Evolutionary conservation across 2,329 filamentous ascomycete genomes (phyloP).

Genomic region (Talaromyces sp.): DNA sequence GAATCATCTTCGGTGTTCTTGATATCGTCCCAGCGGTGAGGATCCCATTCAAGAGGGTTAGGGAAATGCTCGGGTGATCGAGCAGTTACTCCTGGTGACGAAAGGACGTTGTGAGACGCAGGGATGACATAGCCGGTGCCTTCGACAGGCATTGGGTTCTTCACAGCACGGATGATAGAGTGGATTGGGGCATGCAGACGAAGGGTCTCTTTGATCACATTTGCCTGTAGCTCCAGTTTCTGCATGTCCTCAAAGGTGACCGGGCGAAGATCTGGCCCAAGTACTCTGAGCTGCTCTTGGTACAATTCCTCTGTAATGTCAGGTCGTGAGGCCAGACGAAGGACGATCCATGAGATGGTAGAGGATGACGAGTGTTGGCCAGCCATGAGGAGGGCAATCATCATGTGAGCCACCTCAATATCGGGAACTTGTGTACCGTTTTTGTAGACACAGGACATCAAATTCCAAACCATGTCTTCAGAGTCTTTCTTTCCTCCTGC

Average conservation of each 20-base stretch:
- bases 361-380: constrained; percentile 77
- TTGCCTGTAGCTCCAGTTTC: constrained; percentile 55
- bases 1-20: constrained; percentile 35
- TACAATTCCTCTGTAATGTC: constrained; percentile 66
- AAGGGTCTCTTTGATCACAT: constrained; percentile 67
- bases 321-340: constrained; percentile 65
- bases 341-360: constrained; percentile 70
- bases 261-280: constrained; percentile 50
- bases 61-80: constrained; percentile 57
- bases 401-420: constrained; percentile 74
- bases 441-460: constrained; percentile 74
- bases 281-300: constrained; percentile 56
- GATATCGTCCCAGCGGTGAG: constrained; percentile 54
- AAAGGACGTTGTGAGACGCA: constrained; percentile 68
- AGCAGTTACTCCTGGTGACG: constrained; percentile 67
- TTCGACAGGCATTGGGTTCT: constrained; percentile 55
- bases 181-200: constrained; percentile 68
- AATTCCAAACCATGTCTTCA: constrained; percentile 70
- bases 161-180: constrained; percentile 68
- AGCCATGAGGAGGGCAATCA: constrained; percentile 81
- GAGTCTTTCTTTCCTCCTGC: constrained; percentile 39
- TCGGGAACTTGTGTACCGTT: constrained; percentile 64
- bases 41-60: constrained; percentile 55
- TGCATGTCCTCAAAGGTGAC: constrained; percentile 57
- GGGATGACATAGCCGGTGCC: constrained; percentile 65